phyloP scores from a whole-genome alignment of 2,329 filamentous ascomycete genomes.

The Trichoderma oligosporum region DNA sequence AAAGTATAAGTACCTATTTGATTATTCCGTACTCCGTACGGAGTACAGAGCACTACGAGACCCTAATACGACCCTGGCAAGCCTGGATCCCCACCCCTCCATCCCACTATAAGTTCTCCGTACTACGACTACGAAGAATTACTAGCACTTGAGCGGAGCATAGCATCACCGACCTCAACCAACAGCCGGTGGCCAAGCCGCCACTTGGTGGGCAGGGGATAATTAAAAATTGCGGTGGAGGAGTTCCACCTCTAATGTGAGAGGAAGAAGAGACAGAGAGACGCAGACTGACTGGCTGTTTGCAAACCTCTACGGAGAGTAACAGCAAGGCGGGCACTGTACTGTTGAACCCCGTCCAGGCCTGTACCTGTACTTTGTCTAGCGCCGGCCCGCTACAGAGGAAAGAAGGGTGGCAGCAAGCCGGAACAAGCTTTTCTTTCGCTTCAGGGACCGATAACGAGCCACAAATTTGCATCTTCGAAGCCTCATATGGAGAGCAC shows the following conservation, averaged over 20 bases:
- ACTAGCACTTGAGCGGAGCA: conserved; percentile 7
- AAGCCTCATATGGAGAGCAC: too few relatives aligned
- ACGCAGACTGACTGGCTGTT: background rate
- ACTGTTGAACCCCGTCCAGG: background rate
- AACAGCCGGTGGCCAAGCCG: conserved; percentile 17
- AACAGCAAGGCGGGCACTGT: background rate
- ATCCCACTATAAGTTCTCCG: conserved; percentile 8
- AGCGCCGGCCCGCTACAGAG: conserved; percentile 5
- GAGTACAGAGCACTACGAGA: too few relatives aligned
- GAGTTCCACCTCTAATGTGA: background rate
- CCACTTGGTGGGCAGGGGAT: conserved; percentile 14
- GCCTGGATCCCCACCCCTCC: conserved; percentile 19
- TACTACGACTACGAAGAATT: too few relatives aligned
- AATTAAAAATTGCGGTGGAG: conserved; percentile 6
- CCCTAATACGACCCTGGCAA: conserved; percentile 16
- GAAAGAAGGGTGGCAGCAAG: background rate
- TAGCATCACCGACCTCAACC: conserved; percentile 12
- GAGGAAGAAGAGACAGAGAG: background rate
- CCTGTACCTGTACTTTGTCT: background rate
- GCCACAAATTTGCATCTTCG: too few relatives aligned
- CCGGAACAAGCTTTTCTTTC: background rate
- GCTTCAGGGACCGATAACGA: background rate
- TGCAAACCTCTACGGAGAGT: background rate
- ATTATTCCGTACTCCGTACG: too few relatives aligned
- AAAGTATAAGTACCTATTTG: too few relatives aligned